A percentile compares a stretch with the other conserved stretches of the same genome.
Evolutionary conservation across 2,329 filamentous ascomycete species (phyloP).

Genomic region (Nemania abortiva): DNA sequence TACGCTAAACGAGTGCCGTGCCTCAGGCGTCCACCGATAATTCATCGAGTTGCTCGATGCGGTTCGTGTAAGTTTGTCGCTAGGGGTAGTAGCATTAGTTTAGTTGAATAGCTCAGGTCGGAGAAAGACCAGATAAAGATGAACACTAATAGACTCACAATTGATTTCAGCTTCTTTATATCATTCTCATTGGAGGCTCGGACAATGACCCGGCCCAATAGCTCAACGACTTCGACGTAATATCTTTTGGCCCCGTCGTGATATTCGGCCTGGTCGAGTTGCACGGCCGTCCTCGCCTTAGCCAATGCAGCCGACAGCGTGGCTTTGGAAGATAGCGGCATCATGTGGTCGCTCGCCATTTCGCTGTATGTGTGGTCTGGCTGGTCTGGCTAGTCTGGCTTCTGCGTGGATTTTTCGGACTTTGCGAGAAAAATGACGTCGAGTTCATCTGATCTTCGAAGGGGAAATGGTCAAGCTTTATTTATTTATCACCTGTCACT

Average conservation of each 20-base stretch:
- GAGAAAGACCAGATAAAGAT: background rate
- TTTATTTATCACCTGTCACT: constrained; percentile 14
- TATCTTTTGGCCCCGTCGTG: constrained; percentile 46
- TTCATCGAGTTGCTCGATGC: constrained; percentile 42
- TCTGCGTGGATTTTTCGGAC: background rate
- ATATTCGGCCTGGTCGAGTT: constrained; percentile 49
- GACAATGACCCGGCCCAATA: constrained; percentile 43
- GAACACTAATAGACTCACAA: constrained; percentile 38
- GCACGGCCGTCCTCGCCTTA: constrained; percentile 48
- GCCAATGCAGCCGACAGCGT: constrained; percentile 46
- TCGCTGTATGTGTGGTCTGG: background rate
- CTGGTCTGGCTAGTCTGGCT: background rate
- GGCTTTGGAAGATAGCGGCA: constrained; percentile 46
- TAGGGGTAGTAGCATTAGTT: constrained; percentile 29
- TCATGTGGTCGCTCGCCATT: constrained; percentile 15
- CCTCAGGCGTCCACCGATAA: constrained; percentile 23
- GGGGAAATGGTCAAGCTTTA: constrained; percentile 1
- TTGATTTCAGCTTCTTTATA: constrained; percentile 40
- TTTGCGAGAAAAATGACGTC: background rate
- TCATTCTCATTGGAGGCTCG: constrained; percentile 42
- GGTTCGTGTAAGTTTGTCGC: constrained; percentile 43
- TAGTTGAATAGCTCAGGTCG: constrained; percentile 22
- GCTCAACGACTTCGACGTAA: constrained; percentile 44
- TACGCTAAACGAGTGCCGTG: background rate
- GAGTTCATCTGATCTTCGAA: background rate